A percentile compares a stretch with the other conserved stretches of the same genome.
Evolutionary conservation across 1,139 yeast species (phyloP).

Genomic region (Debaryomyces nepalensis): DNA sequence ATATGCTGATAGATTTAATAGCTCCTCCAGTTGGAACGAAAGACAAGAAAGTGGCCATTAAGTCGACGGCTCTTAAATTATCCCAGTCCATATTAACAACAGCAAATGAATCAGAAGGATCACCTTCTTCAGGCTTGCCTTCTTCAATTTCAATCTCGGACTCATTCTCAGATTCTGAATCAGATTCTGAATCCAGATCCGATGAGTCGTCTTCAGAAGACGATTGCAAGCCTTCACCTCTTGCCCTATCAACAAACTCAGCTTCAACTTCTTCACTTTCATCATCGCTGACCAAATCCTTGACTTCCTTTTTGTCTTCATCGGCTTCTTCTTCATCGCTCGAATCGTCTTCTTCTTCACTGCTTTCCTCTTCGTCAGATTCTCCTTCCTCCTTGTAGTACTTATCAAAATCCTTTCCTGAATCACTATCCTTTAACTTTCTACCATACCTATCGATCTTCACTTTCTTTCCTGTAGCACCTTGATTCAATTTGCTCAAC

Average conservation of each 20-base stretch:
- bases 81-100: slow-evolving; percentile 99
- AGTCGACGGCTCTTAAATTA: slow-evolving; percentile 79
- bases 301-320: slow-evolving; percentile 21
- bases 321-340: slow-evolving; percentile 19
- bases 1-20: slow-evolving; percentile 73
- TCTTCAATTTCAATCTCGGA: slow-evolving; percentile 61
- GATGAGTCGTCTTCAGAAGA: slow-evolving; percentile 26
- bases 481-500: slow-evolving; percentile 59
- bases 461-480: slow-evolving; percentile 51
- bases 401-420: slow-evolving; percentile 57
- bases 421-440: slow-evolving; percentile 50
- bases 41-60: slow-evolving; percentile 87
- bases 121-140: slow-evolving; percentile 76
- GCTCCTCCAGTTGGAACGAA: slow-evolving; percentile 81
- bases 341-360: slow-evolving; percentile 20
- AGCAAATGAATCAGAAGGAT: slow-evolving; percentile 80
- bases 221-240: slow-evolving; percentile 61
- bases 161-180: slow-evolving; percentile 45
- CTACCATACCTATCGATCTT: slow-evolving; percentile 90
- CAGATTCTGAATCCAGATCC: slow-evolving; percentile 35
- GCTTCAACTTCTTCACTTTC: slow-evolving; percentile 39
- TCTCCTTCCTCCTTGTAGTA: slow-evolving; percentile 60
- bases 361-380: slow-evolving; percentile 22
- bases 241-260: slow-evolving; percentile 55
- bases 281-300: slow-evolving; percentile 23